A percentile compares a stretch with the other conserved stretches of the same genome.
phyloP scores from a whole-genome alignment of 345 rosid species.

The Salix udensis region DNA sequence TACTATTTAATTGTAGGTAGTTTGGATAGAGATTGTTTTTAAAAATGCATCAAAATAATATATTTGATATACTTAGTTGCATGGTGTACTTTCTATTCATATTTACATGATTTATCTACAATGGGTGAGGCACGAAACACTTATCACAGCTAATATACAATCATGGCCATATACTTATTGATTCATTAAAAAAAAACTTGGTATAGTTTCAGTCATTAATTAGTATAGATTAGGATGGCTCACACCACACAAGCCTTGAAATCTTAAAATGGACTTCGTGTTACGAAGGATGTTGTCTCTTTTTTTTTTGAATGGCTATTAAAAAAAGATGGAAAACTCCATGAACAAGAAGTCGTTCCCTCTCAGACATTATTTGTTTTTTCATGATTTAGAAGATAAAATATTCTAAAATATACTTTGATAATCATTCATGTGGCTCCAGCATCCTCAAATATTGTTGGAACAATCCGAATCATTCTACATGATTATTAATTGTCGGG shows the following conservation, averaged over 20 bases:
- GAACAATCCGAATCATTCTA: neutral
- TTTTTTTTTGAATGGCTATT: neutral
- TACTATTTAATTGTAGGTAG: too few species aligned
- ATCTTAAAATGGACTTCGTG: neutral
- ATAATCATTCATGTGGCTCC: neutral
- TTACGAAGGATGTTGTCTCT: neutral
- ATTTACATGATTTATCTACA: too few species aligned
- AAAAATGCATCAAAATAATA: too few species aligned
- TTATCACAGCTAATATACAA: too few species aligned
- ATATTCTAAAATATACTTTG: neutral
- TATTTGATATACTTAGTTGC: too few species aligned
- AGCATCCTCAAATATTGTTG: neutral
- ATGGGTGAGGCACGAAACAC: too few species aligned
- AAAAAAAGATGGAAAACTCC: neutral
- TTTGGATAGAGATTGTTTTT: too few species aligned
- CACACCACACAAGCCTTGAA: neutral
- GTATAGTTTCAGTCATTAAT: too few species aligned
- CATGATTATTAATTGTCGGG: neutral
- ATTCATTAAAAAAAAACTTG: too few species aligned
- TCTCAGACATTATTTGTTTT: neutral
- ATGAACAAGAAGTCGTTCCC: neutral
- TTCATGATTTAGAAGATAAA: neutral
- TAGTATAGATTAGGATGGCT: neutral
- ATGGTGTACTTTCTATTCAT: too few species aligned
- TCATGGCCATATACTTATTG: neutral